Evolutionary conservation across 2,329 filamentous ascomycete genomes (phyloP).

Genomic region (Fusarium mexicanum): DNA sequence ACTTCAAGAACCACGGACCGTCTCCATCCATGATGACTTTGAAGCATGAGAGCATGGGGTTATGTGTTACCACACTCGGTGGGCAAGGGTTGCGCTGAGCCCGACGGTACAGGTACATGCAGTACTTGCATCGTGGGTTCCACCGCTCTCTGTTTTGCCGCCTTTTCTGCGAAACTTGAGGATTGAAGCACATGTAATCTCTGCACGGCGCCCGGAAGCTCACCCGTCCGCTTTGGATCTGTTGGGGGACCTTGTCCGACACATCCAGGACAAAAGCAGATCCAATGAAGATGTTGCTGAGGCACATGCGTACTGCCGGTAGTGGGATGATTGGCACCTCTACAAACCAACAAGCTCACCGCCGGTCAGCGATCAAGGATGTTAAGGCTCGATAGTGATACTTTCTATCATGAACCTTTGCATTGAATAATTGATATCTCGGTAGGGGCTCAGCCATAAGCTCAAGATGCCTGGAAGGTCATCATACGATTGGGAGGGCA

Average conservation of each 20-base stretch:
- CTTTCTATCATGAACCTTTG: neutral
- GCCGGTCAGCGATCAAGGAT: slow-evolving; percentile 33
- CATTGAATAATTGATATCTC: slow-evolving; percentile 8
- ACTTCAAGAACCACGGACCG: neutral
- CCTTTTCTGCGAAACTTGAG: slow-evolving; percentile 12
- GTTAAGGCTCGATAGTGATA: slow-evolving; percentile 3
- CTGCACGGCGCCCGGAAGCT: slow-evolving; percentile 28
- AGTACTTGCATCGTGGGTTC: slow-evolving; percentile 26
- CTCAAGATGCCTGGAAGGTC: slow-evolving; percentile 13
- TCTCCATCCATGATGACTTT: slow-evolving; percentile 8
- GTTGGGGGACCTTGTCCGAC: slow-evolving; percentile 18
- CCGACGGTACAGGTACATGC: slow-evolving; percentile 16
- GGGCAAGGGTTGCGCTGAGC: neutral
- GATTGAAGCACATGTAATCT: slow-evolving; percentile 7
- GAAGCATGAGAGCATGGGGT: slow-evolving; percentile 4
- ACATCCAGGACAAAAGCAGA: slow-evolving; percentile 5
- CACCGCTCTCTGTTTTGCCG: slow-evolving; percentile 27
- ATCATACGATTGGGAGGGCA: slow-evolving; percentile 39
- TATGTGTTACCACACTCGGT: slow-evolving; percentile 5
- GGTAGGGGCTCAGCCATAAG: slow-evolving; percentile 9
- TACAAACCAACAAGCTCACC: slow-evolving; percentile 32
- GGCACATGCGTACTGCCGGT: slow-evolving; percentile 25
- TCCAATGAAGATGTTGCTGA: slow-evolving; percentile 28
- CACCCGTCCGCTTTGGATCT: slow-evolving; percentile 9
- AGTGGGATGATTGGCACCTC: slow-evolving; percentile 36